Evolutionary conservation across 2,329 filamentous ascomycete genomes (phyloP), one percentile per base, ranked within the genome.

Genomic region (Anthostomella pinea): DNA sequence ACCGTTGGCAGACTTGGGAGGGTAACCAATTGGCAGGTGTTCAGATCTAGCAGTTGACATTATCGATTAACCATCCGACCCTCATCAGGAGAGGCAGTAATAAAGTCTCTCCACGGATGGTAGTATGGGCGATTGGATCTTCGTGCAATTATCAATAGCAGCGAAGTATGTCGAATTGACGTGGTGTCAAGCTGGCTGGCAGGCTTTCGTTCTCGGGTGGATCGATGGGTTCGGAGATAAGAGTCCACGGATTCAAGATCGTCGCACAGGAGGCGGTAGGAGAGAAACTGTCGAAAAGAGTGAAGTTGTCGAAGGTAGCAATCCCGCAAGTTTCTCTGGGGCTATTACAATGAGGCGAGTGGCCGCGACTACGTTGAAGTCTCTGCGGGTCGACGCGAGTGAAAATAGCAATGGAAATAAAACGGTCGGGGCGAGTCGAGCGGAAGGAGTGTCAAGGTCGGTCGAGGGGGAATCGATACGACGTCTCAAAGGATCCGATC

Each of bases 21-120:
- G 79, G 67, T 87, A 90, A 69, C 87, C 87, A 66, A 93, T 80
- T 62, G 83, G 84, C 72, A 93, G 78, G 65, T 91, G 86, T 64
- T 95, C 87, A 58, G 87, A 80, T 78, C 88, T 84, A 65, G 83
- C 75, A 69, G 79, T 87, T 74, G 87, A 85, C 89, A 95, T 95
- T 89, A 91, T 89, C 78, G 73, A 89, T 89, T 89, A 87, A 69
- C 68, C 65, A 67, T 68, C 63, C 61, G 58, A 66, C 64, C 66
- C 63, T 73, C 69, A 72, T 74, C 53, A 63, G 49, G 51, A 56
- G 56, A 51, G 41, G 43, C 47, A 44, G 36, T 25, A 45, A 39
- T 57, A 56, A 38, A 35, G 39, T 38, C 47, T 52, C 50, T 52
- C 49, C 45, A 46, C 46, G 49, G 52, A 53, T 53, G 53, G 48